These are phyloP conservation scores for Marchantia polymorpha DNA, from an alignment of 225 moss, liverwort and hornwort genomes.

Conservation along the genomic window DNA sequence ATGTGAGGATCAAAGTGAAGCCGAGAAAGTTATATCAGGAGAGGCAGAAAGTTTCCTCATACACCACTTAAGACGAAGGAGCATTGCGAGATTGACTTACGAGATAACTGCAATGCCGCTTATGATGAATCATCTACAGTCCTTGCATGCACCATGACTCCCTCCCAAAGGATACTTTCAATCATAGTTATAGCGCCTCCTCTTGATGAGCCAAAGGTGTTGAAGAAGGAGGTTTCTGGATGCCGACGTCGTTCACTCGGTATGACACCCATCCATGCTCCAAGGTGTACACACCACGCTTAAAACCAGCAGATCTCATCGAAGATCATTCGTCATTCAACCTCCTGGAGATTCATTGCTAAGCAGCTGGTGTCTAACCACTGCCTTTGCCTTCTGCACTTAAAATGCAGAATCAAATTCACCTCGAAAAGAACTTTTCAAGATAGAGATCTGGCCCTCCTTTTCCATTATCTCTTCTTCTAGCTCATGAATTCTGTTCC, in stretches of 20 bases:
- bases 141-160: background rate
- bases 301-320: background rate
- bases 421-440: conserved; percentile 40
- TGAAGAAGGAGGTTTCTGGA: background rate
- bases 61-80: no score
- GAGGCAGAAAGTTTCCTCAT: background rate
- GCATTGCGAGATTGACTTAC: no score
- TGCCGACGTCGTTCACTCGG: background rate
- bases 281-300: background rate
- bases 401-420: conserved; percentile 36
- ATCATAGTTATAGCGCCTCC: background rate
- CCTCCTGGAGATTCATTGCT: background rate
- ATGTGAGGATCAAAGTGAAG: background rate
- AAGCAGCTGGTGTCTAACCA: background rate
- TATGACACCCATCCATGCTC: background rate
- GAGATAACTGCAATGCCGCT: no score
- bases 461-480: conserved; percentile 58
- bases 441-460: conserved; percentile 53
- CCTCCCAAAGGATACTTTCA: background rate
- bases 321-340: background rate
- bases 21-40: background rate
- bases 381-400: no score
- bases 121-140: background rate
- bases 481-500: conserved; percentile 35
- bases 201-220: background rate